Conservation (phyloP, 176 grass and related monocot species). For the Paspalum vaginatum region DNA sequence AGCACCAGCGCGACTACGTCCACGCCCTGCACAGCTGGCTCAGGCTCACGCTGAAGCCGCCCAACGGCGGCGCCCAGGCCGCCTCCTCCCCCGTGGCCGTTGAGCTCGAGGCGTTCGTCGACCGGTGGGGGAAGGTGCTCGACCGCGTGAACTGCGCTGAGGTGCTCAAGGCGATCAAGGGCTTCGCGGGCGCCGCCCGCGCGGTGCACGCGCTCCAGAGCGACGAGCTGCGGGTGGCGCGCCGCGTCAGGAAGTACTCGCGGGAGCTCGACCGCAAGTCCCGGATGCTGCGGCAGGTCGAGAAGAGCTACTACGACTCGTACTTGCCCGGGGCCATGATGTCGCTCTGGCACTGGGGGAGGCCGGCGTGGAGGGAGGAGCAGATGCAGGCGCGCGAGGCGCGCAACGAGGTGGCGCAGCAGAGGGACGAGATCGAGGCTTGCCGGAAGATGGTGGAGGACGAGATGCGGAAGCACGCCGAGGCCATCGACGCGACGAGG, state of each 20-base stretch:
- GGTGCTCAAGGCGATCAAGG: conserved; percentile 53
- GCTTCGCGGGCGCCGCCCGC: conserved; percentile 42
- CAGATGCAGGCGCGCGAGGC: conserved; percentile 44
- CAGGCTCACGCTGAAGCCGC: conserved; percentile 52
- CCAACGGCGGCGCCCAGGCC: not conserved
- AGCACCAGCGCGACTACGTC: conserved; percentile 67
- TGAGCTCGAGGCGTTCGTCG: conserved; percentile 61
- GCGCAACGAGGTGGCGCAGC: conserved; percentile 45
- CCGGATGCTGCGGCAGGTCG: conserved; percentile 52
- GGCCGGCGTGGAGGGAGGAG: conserved; percentile 38
- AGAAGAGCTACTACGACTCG: conserved; percentile 78
- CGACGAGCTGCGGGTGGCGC: conserved; percentile 61
- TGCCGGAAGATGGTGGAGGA: conserved; percentile 62
- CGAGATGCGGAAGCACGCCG: conserved; percentile 70
- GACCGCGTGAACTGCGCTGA: conserved; percentile 53
- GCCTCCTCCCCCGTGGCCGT: conserved; percentile 32
- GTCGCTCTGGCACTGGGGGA: conserved; percentile 42
- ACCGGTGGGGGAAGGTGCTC: conserved; percentile 61
- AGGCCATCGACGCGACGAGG: conserved; percentile 69
- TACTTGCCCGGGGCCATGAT: conserved; percentile 42
- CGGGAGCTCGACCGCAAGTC: conserved; percentile 71
- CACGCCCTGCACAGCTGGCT: conserved; percentile 57
- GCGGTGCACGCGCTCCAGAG: conserved; percentile 59
- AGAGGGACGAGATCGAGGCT: conserved; percentile 51
- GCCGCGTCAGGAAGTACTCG: conserved; percentile 35